These are phyloP conservation scores for Neurospora sp. DNA, from an alignment of 495 filamentous ascomycete genomes.

Conservation along the genomic window DNA sequence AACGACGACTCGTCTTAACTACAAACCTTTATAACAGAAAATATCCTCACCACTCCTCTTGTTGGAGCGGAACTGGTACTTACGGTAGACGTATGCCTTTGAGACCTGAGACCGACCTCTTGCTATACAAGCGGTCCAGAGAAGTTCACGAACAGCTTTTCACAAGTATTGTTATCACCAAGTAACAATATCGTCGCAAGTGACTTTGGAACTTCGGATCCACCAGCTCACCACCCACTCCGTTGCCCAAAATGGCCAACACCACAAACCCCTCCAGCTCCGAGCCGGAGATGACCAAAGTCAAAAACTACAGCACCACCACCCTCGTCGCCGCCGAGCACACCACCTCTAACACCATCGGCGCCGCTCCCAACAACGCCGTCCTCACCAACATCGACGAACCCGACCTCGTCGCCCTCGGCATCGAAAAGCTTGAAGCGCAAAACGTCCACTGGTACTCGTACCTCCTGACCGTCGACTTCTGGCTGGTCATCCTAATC, in stretches of 20 bases:
- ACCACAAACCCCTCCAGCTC: background rate
- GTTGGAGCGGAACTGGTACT: background rate
- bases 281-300: constrained; percentile 6
- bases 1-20: constrained; percentile 2
- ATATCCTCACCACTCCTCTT: background rate
- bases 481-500: constrained; percentile 71
- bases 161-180: background rate
- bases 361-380: constrained; percentile 7
- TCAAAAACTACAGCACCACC: constrained; percentile 9
- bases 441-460: constrained; percentile 58
- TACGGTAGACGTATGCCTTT: background rate
- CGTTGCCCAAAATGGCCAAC: constrained; percentile 8
- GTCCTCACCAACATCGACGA: background rate
- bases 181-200: background rate
- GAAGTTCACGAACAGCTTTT: background rate
- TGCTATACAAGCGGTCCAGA: constrained; percentile 2
- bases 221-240: constrained; percentile 7
- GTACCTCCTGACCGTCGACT: constrained; percentile 75
- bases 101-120: background rate
- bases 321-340: constrained; percentile 5
- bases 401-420: constrained; percentile 19
- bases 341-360: constrained; percentile 9
- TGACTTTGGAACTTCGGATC: background rate
- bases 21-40: background rate
- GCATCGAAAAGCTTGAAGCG: constrained; percentile 35